Conservation (phyloP, 345 rosid species). For the Sisymbrium altissimum region DNA sequence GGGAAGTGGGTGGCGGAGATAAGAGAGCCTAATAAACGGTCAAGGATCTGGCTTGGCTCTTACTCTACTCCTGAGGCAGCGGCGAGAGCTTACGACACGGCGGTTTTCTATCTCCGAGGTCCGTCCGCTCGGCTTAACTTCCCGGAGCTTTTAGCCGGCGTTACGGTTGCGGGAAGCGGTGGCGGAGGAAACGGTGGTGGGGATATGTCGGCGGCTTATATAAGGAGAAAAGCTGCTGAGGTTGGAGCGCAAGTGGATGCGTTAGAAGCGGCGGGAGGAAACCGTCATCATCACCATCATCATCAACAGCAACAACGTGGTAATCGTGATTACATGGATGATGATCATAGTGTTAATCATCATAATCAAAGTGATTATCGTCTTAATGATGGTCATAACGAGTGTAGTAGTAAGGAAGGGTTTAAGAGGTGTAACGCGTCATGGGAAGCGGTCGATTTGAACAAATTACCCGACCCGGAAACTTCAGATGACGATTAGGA, state of each 20-base stretch:
- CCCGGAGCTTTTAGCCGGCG: constrained; percentile 70
- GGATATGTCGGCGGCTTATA: constrained; percentile 89
- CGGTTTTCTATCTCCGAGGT: constrained; percentile 81
- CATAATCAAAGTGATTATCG: constrained; percentile 13
- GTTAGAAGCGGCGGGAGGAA: constrained; percentile 49
- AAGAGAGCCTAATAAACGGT: constrained; percentile 91
- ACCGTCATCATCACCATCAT: constrained; percentile 19
- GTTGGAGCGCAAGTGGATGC: constrained; percentile 96
- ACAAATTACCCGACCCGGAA: constrained; percentile 91
- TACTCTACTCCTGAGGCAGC: constrained; percentile 96
- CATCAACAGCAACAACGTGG: constrained; percentile 14
- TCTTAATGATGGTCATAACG: constrained; percentile 13
- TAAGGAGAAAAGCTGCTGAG: constrained; percentile 87
- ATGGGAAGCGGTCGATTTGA: constrained; percentile 74
- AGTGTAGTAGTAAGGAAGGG: constrained; percentile 26
- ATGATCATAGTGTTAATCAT: constrained; percentile 4
- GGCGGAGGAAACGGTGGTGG: constrained; percentile 22
- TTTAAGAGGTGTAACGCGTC: constrained; percentile 47
- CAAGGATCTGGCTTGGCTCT: constrained; percentile 98
- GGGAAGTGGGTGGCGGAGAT: constrained; percentile 99
- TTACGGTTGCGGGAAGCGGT: constrained; percentile 25
- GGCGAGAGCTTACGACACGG: constrained; percentile 97
- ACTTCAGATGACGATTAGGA: constrained; percentile 56
- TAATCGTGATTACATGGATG: constrained; percentile 25
- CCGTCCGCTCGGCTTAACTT: constrained; percentile 94